Evolutionary conservation across 2,329 filamentous ascomycete species (phyloP).

Genomic region (Alternaria burnsii): DNA sequence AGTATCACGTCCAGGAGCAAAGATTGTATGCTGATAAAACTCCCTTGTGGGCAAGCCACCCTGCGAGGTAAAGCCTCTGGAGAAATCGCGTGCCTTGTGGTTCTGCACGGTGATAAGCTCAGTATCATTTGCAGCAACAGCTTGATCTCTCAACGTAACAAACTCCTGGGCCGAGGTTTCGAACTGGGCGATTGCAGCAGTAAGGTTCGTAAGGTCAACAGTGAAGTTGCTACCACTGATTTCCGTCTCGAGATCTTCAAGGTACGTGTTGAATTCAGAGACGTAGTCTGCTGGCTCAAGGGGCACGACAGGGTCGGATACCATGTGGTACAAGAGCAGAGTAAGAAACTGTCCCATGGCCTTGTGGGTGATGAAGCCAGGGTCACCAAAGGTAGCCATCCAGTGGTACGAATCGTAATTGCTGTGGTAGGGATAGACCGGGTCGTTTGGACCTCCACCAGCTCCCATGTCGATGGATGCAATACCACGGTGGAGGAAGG

Average conservation of each 20-base stretch:
- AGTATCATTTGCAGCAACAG: constrained; percentile 38
- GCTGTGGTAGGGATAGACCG: constrained; percentile 59
- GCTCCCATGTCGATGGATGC: constrained; percentile 55
- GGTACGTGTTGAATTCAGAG: constrained; percentile 49
- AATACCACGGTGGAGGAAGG: constrained; percentile 58
- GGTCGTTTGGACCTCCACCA: constrained; percentile 48
- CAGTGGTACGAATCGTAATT: constrained; percentile 61
- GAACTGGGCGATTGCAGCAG: constrained; percentile 50
- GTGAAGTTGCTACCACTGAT: constrained; percentile 40
- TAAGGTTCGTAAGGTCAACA: constrained; percentile 44
- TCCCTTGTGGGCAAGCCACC: constrained; percentile 57
- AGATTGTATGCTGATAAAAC: constrained; percentile 58
- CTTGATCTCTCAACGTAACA: constrained; percentile 39
- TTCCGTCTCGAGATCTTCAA: constrained; percentile 43
- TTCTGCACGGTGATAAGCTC: constrained; percentile 52
- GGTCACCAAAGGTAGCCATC: constrained; percentile 62
- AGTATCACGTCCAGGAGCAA: constrained; percentile 56
- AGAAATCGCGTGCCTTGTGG: constrained; percentile 57
- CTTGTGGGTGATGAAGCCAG: constrained; percentile 59
- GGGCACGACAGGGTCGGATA: constrained; percentile 51
- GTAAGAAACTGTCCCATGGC: constrained; percentile 60
- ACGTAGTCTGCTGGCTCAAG: constrained; percentile 52
- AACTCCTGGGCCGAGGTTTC: constrained; percentile 38
- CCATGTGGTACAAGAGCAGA: constrained; percentile 55
- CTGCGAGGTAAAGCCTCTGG: constrained; percentile 56